A percentile compares a stretch with the other conserved stretches of the same genome.
Evolutionary conservation across 2,329 filamentous ascomycete genomes (phyloP).

Genomic region (Monosporascus ibericus): DNA sequence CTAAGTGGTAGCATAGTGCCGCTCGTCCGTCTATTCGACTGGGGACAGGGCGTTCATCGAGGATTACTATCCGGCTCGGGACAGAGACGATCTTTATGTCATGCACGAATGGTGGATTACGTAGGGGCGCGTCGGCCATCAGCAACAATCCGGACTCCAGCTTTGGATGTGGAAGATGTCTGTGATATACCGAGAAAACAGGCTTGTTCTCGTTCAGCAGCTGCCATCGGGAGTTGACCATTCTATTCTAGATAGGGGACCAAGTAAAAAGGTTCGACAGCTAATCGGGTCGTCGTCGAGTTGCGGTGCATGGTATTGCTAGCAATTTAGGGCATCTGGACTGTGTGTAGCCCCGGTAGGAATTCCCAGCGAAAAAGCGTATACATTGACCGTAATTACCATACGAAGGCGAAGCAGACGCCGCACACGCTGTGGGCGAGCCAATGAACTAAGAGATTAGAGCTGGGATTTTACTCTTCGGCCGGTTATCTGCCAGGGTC

Average conservation of each 20-base stretch:
- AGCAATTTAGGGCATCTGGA: neutral
- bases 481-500: neutral
- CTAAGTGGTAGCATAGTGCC: conserved; percentile 33
- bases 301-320: neutral
- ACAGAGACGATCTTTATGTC: conserved; percentile 12
- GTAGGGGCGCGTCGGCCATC: conserved; percentile 15
- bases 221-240: neutral
- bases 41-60: conserved; percentile 29
- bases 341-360: neutral
- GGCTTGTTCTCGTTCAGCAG: conserved; percentile 13
- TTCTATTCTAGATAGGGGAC: neutral
- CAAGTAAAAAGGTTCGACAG: neutral
- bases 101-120: conserved; percentile 5
- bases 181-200: conserved; percentile 15
- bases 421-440: neutral
- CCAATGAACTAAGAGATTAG: neutral
- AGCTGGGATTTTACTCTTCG: neutral
- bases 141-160: conserved; percentile 12
- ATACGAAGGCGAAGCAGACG: neutral
- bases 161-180: conserved; percentile 8
- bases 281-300: neutral
- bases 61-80: conserved; percentile 12
- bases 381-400: neutral
- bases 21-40: conserved; percentile 39
- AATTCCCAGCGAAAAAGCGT: neutral